Percentiles rank a stretch among this genome's conserved stretches.
These are phyloP conservation scores for Vaccinium vitisidaea DNA, from an alignment of 148 eudicot genomes.

Conservation along the genomic window DNA sequence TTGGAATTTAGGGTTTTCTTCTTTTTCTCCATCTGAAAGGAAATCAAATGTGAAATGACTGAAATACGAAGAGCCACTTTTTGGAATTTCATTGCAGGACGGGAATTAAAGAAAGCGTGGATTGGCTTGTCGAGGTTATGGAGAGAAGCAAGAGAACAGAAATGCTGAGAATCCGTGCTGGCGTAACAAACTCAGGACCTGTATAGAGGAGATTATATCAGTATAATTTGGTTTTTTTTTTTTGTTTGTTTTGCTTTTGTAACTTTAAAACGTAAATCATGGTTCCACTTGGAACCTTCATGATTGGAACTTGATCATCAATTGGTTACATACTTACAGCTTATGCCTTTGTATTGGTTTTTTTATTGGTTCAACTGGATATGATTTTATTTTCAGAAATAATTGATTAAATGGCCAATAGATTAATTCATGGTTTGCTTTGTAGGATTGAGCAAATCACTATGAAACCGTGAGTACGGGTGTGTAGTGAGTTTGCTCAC, in stretches of 20 bases:
- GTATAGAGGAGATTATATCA: conserved; percentile 23
- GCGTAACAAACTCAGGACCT: conserved; percentile 25
- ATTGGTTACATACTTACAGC: neutral
- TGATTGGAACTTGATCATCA: conserved; percentile 2
- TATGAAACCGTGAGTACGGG: too few species aligned
- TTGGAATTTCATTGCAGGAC: conserved; percentile 47
- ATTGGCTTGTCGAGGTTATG: conserved; percentile 94
- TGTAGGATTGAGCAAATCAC: too few species aligned
- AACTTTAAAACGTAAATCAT: neutral
- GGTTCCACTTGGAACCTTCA: conserved; percentile 2
- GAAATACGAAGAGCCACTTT: neutral
- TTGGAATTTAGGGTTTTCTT: neutral
- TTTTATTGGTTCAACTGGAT: neutral
- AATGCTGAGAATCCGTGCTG: conserved; percentile 67
- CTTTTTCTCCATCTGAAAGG: neutral
- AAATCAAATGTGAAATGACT: neutral
- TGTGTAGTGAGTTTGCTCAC: too few species aligned
- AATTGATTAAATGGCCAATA: neutral
- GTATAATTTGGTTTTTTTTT: neutral
- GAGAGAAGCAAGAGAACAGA: conserved; percentile 94
- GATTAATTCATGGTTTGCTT: too few species aligned
- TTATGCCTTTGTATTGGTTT: neutral
- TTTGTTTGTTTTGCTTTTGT: neutral
- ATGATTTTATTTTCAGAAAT: neutral
- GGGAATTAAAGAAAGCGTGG: conserved; percentile 86